These are phyloP conservation scores for Cinnamomum micranthum DNA, from an alignment of 164 flowering plant genomes.

Conservation along the genomic window DNA sequence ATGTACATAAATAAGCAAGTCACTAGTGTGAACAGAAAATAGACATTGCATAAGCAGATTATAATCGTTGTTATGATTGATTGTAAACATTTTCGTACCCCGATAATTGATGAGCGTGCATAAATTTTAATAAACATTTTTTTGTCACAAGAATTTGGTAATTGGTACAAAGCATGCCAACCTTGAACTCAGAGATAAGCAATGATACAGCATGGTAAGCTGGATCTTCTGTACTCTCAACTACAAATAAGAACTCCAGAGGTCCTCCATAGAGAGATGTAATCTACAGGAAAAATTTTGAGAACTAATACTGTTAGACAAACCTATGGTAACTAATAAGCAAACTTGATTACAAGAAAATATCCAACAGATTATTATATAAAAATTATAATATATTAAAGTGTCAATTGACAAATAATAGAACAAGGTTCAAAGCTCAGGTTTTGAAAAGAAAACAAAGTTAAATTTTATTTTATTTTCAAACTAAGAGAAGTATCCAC, in stretches of 20 bases:
- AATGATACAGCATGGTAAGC: slow-evolving; percentile 75
- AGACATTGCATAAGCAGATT: no score
- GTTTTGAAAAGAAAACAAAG: not conserved
- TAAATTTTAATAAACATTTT: no score
- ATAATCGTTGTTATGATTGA: no score
- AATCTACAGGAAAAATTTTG: slow-evolving; percentile 44
- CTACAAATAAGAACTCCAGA: slow-evolving; percentile 83
- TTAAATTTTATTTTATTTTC: no score
- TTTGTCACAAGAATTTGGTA: not conserved
- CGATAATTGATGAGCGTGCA: no score
- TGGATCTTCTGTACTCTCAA: slow-evolving; percentile 89
- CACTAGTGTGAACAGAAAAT: not conserved
- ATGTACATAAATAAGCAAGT: not conserved
- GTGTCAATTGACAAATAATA: not conserved
- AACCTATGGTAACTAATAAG: not conserved
- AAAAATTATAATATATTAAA: not conserved
- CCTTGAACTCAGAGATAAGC: slow-evolving; percentile 63
- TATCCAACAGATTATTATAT: not conserved
- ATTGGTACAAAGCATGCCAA: slow-evolving; percentile 12
- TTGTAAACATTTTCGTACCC: no score
- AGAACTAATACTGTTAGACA: not conserved
- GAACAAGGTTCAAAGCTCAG: not conserved
- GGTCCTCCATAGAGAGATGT: slow-evolving; percentile 97
- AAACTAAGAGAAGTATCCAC: not conserved
- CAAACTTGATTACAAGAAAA: not conserved